Evolutionary conservation across 257 asterid genomes (phyloP).

Genomic region (Catharanthus roseus): DNA sequence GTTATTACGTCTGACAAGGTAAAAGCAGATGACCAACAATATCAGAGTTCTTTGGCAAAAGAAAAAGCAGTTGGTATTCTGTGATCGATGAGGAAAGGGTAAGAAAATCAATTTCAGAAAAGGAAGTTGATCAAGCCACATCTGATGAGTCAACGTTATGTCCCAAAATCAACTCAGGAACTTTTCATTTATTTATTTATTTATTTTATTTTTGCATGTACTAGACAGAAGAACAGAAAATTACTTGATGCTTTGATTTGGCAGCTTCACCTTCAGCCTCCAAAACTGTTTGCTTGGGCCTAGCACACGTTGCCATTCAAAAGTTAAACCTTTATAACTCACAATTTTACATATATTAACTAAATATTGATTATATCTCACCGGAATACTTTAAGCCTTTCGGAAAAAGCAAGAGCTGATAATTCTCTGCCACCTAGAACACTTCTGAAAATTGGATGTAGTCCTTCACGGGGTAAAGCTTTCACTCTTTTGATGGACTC

Average conservation of each 20-base stretch:
- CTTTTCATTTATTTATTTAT: neutral
- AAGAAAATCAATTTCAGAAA: neutral
- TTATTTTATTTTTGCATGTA: no score
- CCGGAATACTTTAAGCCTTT: slow-evolving; percentile 83
- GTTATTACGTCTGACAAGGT: neutral
- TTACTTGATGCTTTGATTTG: slow-evolving; percentile 69
- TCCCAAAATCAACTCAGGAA: neutral
- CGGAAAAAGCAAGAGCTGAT: slow-evolving; percentile 88
- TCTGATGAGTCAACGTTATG: neutral
- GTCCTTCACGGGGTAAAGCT: slow-evolving; percentile 77
- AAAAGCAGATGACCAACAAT: neutral
- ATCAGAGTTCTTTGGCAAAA: neutral
- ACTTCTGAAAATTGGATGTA: slow-evolving; percentile 76
- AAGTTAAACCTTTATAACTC: slow-evolving; percentile 4
- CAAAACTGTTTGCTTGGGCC: slow-evolving; percentile 88
- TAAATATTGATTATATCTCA: slow-evolving; percentile 19
- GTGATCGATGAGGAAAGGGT: neutral
- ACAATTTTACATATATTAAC: neutral
- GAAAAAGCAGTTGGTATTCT: neutral
- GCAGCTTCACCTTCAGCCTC: slow-evolving; percentile 96
- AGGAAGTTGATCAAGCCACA: neutral
- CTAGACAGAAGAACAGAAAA: slow-evolving; percentile 10
- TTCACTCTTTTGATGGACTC: slow-evolving; percentile 81
- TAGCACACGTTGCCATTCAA: slow-evolving; percentile 22
- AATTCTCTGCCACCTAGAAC: slow-evolving; percentile 65